Conservation (phyloP, 2,329 filamentous ascomycete species). For the Colletotrichum destructivum region DNA sequence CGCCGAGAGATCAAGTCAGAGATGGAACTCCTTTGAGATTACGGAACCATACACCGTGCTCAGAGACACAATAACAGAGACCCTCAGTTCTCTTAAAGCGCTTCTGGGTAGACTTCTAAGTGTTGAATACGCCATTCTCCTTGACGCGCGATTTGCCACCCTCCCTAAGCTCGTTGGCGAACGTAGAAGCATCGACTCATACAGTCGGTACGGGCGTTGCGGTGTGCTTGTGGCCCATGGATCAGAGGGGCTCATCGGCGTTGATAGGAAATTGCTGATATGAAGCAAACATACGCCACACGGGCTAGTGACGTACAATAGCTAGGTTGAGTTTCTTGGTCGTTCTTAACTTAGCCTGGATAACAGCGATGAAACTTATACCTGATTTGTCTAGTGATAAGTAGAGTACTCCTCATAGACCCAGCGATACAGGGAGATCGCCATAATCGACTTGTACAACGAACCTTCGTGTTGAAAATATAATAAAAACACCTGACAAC, state of each 20-base stretch:
- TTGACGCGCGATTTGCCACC: constrained; percentile 87
- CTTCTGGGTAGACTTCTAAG: constrained; percentile 80
- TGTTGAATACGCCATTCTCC: constrained; percentile 81
- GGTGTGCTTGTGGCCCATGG: constrained; percentile 84
- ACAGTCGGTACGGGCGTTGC: constrained; percentile 75
- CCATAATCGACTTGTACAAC: constrained; percentile 49
- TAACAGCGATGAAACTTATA: background rate
- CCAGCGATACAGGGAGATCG: background rate
- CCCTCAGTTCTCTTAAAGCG: constrained; percentile 81
- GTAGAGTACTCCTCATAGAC: background rate
- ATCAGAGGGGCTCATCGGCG: constrained; percentile 76
- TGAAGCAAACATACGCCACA: constrained; percentile 66
- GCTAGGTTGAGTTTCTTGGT: constrained; percentile 82
- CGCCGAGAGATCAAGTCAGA: constrained; percentile 81
- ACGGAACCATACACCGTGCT: constrained; percentile 85
- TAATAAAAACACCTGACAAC: background rate
- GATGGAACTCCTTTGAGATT: constrained; percentile 81
- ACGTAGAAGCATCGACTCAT: constrained; percentile 64
- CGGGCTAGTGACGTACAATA: constrained; percentile 77
- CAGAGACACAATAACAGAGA: constrained; percentile 85
- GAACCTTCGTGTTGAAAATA: background rate
- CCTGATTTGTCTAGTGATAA: background rate
- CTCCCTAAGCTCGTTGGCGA: constrained; percentile 85
- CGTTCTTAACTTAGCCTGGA: constrained; percentile 66
- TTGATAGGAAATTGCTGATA: constrained; percentile 94